Evolutionary conservation across 2,329 filamentous ascomycete species (phyloP), one percentile per base, ranked within the genome.

Genomic region (Bisporella sp.): DNA sequence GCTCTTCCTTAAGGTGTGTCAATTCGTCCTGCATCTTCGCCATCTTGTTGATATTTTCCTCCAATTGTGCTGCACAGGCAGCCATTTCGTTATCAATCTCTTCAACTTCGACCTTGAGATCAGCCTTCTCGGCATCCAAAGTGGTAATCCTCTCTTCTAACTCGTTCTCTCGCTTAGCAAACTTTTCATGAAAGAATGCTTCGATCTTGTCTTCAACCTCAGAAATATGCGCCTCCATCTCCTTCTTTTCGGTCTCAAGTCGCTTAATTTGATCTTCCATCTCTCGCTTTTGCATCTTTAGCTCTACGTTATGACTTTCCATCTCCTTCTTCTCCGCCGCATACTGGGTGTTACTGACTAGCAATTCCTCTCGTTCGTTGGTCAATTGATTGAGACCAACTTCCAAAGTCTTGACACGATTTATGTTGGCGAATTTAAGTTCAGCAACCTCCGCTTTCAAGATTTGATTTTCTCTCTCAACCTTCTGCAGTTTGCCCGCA

Each of bases 321-420:
- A 42, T 21, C 40, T 42, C 40, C n/a, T 42, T 7, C n/a, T 12
- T 42, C 40, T 42, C 13, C 8, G 40, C 13, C 40, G 2, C n/a
- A 12, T 21, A 42, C 40, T 42, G 40, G 29, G 7, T 21, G 4
- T 42, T 42, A 42, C 29, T 28, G 13, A 12, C 7, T 42, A 21
- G 21, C 3, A 21, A 21, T 21, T 21, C 21, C 21, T 21, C 21
- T 21, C 21, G 21, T 21, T 21, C 21, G 21, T 21, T 21, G 21
- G 21, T 21, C 21, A 21, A 21, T 21, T 21, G 21, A 21, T 42
- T 13, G 40, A 42, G 40, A 13, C 29, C 40, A 42, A 21, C 21
- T 21, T 42, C 6, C 72, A 65, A 44, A 68, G 63, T 13, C 67
- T 64, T 47, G 73, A 72, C 53, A 77, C 72, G 33, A 13, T 42